Evolutionary conservation across 441 rosid species (phyloP), one percentile per base, ranked within the genome.

Genomic region (Populus hybrid): DNA sequence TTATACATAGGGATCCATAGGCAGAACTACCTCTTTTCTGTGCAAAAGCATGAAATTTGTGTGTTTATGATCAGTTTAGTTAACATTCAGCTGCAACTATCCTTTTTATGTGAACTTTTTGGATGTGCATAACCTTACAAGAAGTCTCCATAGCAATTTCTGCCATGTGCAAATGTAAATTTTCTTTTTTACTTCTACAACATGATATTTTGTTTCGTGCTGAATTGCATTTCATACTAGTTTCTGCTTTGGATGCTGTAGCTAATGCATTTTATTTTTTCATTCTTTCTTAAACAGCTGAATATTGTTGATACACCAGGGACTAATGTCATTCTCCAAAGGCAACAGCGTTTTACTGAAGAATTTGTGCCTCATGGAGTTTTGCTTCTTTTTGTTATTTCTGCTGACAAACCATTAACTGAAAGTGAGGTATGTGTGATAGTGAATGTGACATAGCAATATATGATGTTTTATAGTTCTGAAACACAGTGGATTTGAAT

Each of bases 291-390:
- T 79, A 80, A 82, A 79, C 97, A 95, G 99, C 90, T 95, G 85
- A 89, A 81, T 75, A 91, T 95, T 69, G 97, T 94, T 75, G 97
- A 95, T 83, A 94, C 99, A 30, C 98, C 98, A n/a, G 97, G 97
- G 73, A 95, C 97, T 72, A 94, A 95, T 87, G 99, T 92, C 79
- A 94, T 95, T 85, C 97, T 95, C 74, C 97, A 92, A 84, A 89
- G 99, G 84, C 98, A 95, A 80, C 99, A 95, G 67, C 90, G 93
- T 71, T 90, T 94, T 26, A 92, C 98, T 5, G 98, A 95, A 88
- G 99, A 95, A 82, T 94, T 94, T 84, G 92, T 94, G 71, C 98
- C 97, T 79, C 94, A 90, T 80, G 95, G 97, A 30, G 97, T 91
- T 86, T 88, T 95, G 86, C 93, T 95, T 82, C 84, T 95, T 73